Conservation (phyloP, 805 yeast species). For the Pichia thaimueangensis region DNA sequence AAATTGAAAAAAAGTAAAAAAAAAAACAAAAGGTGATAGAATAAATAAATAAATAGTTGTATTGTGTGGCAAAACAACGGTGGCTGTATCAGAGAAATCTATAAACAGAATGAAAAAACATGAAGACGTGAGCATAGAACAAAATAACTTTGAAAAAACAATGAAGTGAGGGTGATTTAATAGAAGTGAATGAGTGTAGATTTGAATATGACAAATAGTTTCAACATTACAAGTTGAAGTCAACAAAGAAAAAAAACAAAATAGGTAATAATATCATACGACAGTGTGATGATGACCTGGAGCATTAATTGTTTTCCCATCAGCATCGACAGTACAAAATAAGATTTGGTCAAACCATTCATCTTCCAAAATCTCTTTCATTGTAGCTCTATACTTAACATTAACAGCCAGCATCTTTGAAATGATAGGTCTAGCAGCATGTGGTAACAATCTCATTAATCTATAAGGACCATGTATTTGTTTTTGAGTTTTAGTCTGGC, state of each 20-base stretch:
- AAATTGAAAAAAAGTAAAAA: no score
- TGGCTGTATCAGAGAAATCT: no score
- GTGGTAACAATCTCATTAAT: constrained; percentile 73
- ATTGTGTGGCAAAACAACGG: no score
- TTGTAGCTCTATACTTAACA: constrained; percentile 54
- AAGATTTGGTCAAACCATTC: constrained; percentile 63
- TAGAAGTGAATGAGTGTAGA: no score
- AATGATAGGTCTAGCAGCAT: constrained; percentile 72
- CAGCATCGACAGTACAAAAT: constrained; percentile 49
- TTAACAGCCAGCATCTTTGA: constrained; percentile 61
- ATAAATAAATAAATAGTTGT: no score
- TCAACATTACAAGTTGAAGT: no score
- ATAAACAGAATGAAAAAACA: no score
- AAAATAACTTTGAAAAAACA: no score
- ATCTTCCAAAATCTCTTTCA: constrained; percentile 59
- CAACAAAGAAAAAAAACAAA: not conserved
- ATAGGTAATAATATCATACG: constrained; percentile 27
- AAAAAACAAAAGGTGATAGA: no score
- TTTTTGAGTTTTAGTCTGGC: constrained; percentile 35
- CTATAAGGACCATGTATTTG: constrained; percentile 80
- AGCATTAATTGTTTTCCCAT: constrained; percentile 36
- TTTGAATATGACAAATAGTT: no score
- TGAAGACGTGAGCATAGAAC: no score
- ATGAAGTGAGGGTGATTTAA: no score
- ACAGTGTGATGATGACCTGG: constrained; percentile 47